Conservation (phyloP, 768 basidiomycete species). For the Leccinum ochraceum region DNA sequence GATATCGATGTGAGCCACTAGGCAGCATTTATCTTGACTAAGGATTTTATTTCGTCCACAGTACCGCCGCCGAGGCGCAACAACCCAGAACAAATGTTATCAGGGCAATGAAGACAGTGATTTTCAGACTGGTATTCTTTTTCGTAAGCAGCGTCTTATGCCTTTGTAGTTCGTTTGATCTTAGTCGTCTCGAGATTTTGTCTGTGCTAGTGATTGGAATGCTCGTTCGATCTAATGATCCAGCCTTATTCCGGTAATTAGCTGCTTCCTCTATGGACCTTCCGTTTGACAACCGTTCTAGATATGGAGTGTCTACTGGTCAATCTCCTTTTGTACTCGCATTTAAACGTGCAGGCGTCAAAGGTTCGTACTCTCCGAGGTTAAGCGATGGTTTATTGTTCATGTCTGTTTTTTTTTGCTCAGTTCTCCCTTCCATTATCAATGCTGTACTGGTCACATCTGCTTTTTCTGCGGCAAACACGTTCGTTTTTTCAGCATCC, state of each 20-base stretch:
- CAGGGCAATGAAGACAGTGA: constrained; percentile 74
- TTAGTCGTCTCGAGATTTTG: constrained; percentile 12
- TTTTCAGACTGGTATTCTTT: constrained; percentile 65
- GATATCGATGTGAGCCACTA: constrained; percentile 56
- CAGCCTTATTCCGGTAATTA: constrained; percentile 44
- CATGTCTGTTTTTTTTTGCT: neutral
- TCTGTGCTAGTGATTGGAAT: constrained; percentile 62
- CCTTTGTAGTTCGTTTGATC: neutral
- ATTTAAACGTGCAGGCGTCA: constrained; percentile 71
- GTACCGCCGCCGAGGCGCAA: constrained; percentile 74
- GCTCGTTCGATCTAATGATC: constrained; percentile 72
- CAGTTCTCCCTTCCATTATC: constrained; percentile 65
- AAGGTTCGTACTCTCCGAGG: constrained; percentile 36
- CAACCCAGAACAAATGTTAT: constrained; percentile 79
- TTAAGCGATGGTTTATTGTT: constrained; percentile 9
- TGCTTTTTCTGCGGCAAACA: constrained; percentile 72
- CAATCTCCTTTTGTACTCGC: constrained; percentile 86
- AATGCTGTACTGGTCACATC: constrained; percentile 73
- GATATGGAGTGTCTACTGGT: constrained; percentile 44
- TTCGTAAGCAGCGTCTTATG: constrained; percentile 10
- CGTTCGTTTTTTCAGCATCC: constrained; percentile 40
- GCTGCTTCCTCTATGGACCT: neutral
- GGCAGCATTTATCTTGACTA: constrained; percentile 16
- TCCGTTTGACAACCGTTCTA: neutral
- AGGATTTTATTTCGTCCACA: constrained; percentile 28